Evolutionary conservation across 2,329 filamentous ascomycete species (phyloP).

Genomic region (Pyrenophora tritici-repentis): DNA sequence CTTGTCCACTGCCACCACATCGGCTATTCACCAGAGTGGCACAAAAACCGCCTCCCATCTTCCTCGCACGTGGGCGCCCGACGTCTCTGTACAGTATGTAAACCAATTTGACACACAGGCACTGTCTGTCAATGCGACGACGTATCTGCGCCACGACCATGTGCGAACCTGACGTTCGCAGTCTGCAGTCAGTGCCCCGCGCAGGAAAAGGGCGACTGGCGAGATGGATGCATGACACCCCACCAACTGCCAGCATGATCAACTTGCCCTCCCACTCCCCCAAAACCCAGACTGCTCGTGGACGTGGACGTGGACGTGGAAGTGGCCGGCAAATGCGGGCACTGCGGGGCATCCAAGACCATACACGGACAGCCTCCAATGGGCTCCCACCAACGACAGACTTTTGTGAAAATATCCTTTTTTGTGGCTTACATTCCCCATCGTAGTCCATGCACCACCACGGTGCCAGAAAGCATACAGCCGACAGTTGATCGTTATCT

Average conservation of each 20-base stretch:
- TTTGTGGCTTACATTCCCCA: constrained; percentile 18
- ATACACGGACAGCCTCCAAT: constrained; percentile 14
- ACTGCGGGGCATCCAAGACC: constrained; percentile 20
- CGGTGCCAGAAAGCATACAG: not conserved
- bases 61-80: constrained; percentile 24
- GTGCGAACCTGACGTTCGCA: constrained; percentile 32
- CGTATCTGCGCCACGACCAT: constrained; percentile 3
- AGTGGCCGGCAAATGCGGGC: constrained; percentile 3
- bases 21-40: constrained; percentile 10
- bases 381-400: constrained; percentile 1
- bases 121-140: not conserved
- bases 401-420: constrained; percentile 5
- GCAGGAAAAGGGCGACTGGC: constrained; percentile 32
- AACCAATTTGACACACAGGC: no score
- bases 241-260: constrained; percentile 21
- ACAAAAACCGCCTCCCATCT: constrained; percentile 11
- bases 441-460: constrained; percentile 17
- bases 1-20: constrained; percentile 8
- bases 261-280: not conserved
- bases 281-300: constrained; percentile 3
- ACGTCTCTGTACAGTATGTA: constrained; percentile 5
- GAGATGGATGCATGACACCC: constrained; percentile 31
- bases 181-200: constrained; percentile 19
- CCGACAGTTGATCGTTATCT: not conserved
- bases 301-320: no score